Conservation (phyloP, 140 eudicot species). For the Anethum foeniculum region DNA sequence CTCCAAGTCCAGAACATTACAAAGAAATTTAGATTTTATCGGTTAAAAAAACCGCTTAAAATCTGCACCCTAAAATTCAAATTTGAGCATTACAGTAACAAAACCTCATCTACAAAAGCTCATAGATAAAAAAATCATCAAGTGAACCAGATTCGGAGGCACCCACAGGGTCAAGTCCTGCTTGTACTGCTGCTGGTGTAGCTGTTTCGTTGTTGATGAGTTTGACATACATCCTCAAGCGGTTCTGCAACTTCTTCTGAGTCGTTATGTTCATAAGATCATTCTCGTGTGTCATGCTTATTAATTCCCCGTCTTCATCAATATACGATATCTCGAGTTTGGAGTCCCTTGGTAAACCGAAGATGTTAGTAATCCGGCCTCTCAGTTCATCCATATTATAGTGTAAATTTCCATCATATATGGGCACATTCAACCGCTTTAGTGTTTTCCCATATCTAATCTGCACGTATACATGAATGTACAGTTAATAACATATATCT, state of each 20-base stretch:
- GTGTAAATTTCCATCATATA: slow-evolving; percentile 35
- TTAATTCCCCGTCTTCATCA: slow-evolving; percentile 77
- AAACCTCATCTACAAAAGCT: not conserved
- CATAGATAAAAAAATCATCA: not conserved
- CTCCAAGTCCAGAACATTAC: too few relatives aligned
- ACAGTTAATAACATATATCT: too few relatives aligned
- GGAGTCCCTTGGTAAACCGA: slow-evolving; percentile 41
- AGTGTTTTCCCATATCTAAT: slow-evolving; percentile 73
- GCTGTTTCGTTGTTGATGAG: slow-evolving; percentile 2
- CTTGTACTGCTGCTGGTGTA: not conserved
- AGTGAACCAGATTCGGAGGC: not conserved
- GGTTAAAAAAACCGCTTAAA: too few relatives aligned
- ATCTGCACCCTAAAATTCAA: too few relatives aligned
- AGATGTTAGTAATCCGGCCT: slow-evolving; percentile 41
- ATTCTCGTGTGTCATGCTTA: slow-evolving; percentile 68
- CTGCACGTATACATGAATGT: slow-evolving; percentile 25
- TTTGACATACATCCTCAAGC: slow-evolving; percentile 59
- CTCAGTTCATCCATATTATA: slow-evolving; percentile 42
- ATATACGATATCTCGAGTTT: slow-evolving; percentile 49
- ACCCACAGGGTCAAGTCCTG: not conserved
- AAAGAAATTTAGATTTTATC: too few relatives aligned
- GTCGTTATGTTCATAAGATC: slow-evolving; percentile 65
- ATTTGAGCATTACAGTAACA: not conserved
- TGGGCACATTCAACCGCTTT: slow-evolving; percentile 49
- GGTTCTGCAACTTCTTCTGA: slow-evolving; percentile 49